phyloP scores from a whole-genome alignment of 176 grass and related monocot genomes.

The Saccharum officinarum region DNA sequence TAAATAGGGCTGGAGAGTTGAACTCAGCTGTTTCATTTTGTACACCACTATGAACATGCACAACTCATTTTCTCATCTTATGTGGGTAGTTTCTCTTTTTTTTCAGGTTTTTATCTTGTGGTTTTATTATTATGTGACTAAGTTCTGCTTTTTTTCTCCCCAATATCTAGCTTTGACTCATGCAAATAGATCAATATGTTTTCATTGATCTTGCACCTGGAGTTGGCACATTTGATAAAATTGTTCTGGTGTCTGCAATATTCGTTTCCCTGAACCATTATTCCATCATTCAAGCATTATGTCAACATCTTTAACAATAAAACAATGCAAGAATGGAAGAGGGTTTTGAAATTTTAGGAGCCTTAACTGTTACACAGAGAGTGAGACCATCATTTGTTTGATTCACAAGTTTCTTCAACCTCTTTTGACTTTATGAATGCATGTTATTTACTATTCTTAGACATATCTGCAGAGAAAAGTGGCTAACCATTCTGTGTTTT shows the following conservation, averaged over 20 bases:
- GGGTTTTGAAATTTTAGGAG: neutral
- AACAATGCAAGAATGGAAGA: no score
- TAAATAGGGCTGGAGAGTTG: neutral
- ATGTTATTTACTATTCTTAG: neutral
- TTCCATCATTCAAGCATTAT: neutral
- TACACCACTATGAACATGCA: neutral
- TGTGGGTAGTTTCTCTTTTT: neutral
- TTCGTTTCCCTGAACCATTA: neutral
- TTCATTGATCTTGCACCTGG: slow-evolving; percentile 11
- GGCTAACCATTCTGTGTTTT: neutral
- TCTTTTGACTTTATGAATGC: neutral
- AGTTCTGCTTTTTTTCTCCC: neutral
- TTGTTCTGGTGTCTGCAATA: neutral
- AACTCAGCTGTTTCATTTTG: neutral
- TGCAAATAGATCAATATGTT: neutral
- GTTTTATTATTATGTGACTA: neutral
- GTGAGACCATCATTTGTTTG: neutral
- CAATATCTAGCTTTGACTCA: neutral
- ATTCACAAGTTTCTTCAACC: neutral
- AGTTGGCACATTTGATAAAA: slow-evolving; percentile 19
- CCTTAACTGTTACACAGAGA: neutral
- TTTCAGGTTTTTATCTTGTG: neutral
- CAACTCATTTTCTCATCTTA: slow-evolving; percentile 5
- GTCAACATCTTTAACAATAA: no score
- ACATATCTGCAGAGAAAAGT: neutral